phyloP scores from a whole-genome alignment of 108 stramenopile genomes.

The Tribonema minus region DNA sequence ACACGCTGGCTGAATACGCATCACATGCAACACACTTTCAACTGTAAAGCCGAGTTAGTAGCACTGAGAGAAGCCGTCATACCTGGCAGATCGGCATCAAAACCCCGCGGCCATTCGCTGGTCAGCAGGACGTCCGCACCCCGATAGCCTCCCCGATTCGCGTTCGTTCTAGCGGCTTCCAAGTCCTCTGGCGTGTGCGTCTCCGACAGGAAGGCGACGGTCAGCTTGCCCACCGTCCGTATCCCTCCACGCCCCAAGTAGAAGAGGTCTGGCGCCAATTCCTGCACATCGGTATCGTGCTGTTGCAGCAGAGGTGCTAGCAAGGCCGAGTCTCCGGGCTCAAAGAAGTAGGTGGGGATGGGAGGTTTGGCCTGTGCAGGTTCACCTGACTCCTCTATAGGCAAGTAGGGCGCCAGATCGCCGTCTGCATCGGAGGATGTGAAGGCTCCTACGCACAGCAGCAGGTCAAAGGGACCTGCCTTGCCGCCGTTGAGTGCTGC shows the following conservation, averaged over 20 bases:
- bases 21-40: too few relatives aligned
- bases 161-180: neutral
- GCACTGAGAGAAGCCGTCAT: too few relatives aligned
- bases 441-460: slow-evolving; percentile 17
- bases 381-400: slow-evolving; percentile 1
- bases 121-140: slow-evolving; percentile 17
- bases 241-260: slow-evolving; percentile 21
- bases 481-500: neutral
- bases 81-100: slow-evolving; percentile 18
- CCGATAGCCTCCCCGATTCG: slow-evolving; percentile 5
- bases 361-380: too few relatives aligned
- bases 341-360: slow-evolving; percentile 15
- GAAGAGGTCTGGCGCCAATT: slow-evolving; percentile 1
- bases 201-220: slow-evolving; percentile 5
- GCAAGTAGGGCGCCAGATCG: neutral
- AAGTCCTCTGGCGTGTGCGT: slow-evolving; percentile 6
- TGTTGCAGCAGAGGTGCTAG: slow-evolving; percentile 3
- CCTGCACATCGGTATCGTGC: neutral
- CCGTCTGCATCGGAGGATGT: slow-evolving; percentile 1
- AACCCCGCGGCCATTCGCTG: slow-evolving; percentile 6
- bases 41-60: too few relatives aligned
- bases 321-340: neutral
- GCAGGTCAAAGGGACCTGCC: slow-evolving; percentile 32
- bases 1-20: too few relatives aligned
- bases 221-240: slow-evolving; percentile 16